phyloP scores from a whole-genome alignment of 495 filamentous ascomycete genomes.

The Penicillium ucsense region DNA sequence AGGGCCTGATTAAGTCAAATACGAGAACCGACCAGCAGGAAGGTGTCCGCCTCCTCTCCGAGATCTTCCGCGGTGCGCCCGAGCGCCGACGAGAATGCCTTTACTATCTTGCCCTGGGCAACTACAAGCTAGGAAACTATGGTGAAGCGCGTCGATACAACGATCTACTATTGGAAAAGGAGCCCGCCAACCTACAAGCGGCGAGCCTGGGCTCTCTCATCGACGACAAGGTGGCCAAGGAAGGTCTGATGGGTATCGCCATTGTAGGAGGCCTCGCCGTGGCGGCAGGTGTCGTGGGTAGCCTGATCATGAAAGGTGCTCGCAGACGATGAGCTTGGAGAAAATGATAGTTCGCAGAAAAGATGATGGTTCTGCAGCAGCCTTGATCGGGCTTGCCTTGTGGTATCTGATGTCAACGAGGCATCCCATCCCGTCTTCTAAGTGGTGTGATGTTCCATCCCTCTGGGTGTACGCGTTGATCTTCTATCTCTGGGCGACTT shows the following conservation, averaged over 20 bases:
- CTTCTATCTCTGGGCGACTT: too few species aligned
- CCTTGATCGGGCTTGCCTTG: slow-evolving; percentile 3
- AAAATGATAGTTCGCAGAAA: neutral
- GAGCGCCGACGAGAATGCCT: slow-evolving; percentile 94
- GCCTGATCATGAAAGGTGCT: slow-evolving; percentile 64
- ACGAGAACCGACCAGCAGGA: slow-evolving; percentile 80
- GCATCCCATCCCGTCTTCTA: too few species aligned
- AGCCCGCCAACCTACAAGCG: slow-evolving; percentile 84
- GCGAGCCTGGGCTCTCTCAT: slow-evolving; percentile 74
- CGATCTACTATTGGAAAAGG: slow-evolving; percentile 77
- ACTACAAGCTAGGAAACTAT: slow-evolving; percentile 97
- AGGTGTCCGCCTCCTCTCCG: slow-evolving; percentile 86
- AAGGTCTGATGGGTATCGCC: slow-evolving; percentile 90
- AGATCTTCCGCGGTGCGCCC: slow-evolving; percentile 87
- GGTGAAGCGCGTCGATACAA: slow-evolving; percentile 91
- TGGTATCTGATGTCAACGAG: neutral
- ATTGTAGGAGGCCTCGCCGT: slow-evolving; percentile 91
- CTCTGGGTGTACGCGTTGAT: too few species aligned
- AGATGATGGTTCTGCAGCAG: slow-evolving; percentile 10
- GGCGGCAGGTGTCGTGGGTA: slow-evolving; percentile 86
- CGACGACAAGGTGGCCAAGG: slow-evolving; percentile 90
- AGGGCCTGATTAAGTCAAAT: slow-evolving; percentile 93
- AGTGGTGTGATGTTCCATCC: too few species aligned
- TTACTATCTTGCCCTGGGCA: slow-evolving; percentile 92
- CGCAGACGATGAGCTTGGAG: slow-evolving; percentile 39